phyloP scores from a whole-genome alignment of 305 asterid species.

The Nicotiana rustica region DNA sequence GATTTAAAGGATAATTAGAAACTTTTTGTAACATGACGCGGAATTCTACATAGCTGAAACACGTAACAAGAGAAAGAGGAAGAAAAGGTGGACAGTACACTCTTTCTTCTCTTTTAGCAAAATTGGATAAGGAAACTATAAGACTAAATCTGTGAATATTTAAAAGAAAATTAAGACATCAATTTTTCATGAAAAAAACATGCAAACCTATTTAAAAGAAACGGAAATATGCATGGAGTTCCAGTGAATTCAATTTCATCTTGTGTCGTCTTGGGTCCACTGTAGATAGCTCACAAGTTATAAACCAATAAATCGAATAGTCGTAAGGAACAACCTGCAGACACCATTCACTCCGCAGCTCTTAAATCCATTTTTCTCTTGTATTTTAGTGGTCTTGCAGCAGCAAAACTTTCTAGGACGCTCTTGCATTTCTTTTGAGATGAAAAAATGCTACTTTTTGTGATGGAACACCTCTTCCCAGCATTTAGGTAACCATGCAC shows the following conservation, averaged over 20 bases:
- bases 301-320: neutral
- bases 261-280: neutral
- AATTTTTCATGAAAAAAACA: neutral
- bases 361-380: neutral
- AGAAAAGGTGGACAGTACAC: neutral
- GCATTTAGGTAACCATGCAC: neutral
- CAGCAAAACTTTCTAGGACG: neutral
- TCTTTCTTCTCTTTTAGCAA: neutral
- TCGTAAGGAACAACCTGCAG: neutral
- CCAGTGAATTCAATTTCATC: neutral
- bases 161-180: neutral
- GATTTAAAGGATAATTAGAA: neutral
- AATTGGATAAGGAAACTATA: neutral
- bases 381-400: neutral
- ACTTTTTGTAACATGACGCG: neutral
- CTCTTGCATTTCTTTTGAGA: neutral
- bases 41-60: neutral
- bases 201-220: neutral
- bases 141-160: neutral
- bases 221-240: neutral
- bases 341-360: neutral
- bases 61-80: neutral
- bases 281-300: conserved; percentile 2
- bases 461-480: neutral
- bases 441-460: neutral